Conservation (phyloP, 805 yeast genomes). For the Cyberlindnera samutprakarnensis region DNA sequence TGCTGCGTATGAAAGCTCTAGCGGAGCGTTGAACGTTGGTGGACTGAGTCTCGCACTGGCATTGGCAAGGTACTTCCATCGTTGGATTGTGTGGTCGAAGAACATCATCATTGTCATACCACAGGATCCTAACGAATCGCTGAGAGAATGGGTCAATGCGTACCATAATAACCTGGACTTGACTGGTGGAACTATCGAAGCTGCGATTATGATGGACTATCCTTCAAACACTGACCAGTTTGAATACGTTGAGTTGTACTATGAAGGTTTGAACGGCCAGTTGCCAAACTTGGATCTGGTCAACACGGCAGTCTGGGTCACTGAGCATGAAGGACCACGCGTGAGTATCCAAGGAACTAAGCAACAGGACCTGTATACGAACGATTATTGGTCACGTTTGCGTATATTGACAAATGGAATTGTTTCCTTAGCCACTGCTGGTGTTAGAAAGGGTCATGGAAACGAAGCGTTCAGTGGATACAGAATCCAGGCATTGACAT, state of each 20-base stretch:
- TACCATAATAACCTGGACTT: conserved; percentile 78
- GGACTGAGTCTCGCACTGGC: conserved; percentile 71
- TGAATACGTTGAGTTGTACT: conserved; percentile 65
- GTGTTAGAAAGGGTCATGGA: conserved; percentile 55
- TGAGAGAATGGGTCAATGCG: conserved; percentile 88
- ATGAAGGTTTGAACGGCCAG: conserved; percentile 92
- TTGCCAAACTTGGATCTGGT: conserved; percentile 88
- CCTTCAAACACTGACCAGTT: conserved; percentile 59
- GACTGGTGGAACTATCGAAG: conserved; percentile 91
- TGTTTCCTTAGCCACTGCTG: conserved; percentile 61
- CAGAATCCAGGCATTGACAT: conserved; percentile 86
- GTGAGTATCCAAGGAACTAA: conserved; percentile 59
- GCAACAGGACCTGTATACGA: conserved; percentile 35
- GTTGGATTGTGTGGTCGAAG: conserved; percentile 94
- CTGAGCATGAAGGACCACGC: conserved; percentile 69
- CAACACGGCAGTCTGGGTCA: conserved; percentile 69
- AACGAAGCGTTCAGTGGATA: conserved; percentile 93
- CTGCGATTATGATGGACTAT: conserved; percentile 80
- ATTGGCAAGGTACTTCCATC: conserved; percentile 68
- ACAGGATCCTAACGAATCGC: conserved; percentile 55
- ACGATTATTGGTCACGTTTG: conserved; percentile 49
- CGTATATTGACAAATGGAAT: conserved; percentile 58
- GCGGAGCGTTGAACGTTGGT: conserved; percentile 61
- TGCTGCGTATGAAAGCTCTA: conserved; percentile 78
- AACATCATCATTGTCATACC: conserved; percentile 85